A percentile compares a stretch with the other conserved stretches of the same genome.
Evolutionary conservation across 116 monocot species (phyloP).

Genomic region (Iris pallida): DNA sequence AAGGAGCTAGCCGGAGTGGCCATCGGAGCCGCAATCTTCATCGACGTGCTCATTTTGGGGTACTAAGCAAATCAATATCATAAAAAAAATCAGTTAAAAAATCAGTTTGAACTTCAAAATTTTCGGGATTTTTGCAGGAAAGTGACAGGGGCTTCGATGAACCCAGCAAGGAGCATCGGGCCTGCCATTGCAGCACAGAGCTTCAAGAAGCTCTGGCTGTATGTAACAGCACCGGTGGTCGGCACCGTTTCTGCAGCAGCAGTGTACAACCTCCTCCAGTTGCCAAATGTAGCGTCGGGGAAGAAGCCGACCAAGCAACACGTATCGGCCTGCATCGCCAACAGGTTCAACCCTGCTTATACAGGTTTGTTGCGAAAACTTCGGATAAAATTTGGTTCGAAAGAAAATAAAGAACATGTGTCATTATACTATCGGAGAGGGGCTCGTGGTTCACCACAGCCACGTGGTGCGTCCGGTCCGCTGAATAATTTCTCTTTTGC

Average conservation of each 20-base stretch:
- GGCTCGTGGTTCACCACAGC: no score
- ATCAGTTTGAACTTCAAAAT: background rate
- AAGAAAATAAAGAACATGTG: no score
- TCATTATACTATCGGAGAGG: no score
- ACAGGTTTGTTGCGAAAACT: constrained; percentile 3
- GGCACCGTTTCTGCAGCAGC: constrained; percentile 10
- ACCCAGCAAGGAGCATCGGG: constrained; percentile 27
- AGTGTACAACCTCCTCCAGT: constrained; percentile 11
- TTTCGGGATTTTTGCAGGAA: background rate
- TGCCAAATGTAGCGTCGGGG: background rate
- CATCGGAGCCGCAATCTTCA: constrained; percentile 14
- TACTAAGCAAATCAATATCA: background rate
- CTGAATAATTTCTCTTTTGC: no score
- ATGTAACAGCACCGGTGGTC: constrained; percentile 12
- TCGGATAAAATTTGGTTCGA: no score
- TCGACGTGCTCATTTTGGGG: constrained; percentile 8
- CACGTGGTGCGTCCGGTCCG: no score
- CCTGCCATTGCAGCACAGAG: constrained; percentile 5
- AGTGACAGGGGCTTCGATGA: constrained; percentile 19
- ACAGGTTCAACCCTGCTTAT: background rate
- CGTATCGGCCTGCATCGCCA: background rate
- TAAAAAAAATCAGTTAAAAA: no score
- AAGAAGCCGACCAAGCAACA: background rate
- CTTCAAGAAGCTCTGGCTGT: constrained; percentile 17
- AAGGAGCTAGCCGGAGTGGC: constrained; percentile 18